phyloP scores from a whole-genome alignment of 768 basidiomycete genomes.

The Auricularia sp. region DNA sequence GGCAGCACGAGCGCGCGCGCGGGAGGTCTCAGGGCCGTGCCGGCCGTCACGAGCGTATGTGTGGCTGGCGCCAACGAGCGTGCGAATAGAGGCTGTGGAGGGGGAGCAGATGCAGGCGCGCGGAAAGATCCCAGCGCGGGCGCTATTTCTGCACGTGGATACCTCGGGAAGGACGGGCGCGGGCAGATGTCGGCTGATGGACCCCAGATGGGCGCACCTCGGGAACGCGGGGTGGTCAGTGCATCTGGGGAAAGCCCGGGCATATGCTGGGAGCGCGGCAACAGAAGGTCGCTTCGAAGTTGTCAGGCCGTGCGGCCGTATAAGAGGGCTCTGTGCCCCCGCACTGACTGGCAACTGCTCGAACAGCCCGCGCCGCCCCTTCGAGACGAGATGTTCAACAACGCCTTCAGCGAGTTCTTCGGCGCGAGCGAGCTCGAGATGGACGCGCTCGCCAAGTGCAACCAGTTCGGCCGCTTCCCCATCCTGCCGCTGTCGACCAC shows the following conservation, averaged over 20 bases:
- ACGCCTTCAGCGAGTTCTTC: not conserved
- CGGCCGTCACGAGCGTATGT: not conserved
- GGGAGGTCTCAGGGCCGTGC: not conserved
- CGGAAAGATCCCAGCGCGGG: not conserved
- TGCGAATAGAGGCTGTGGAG: not conserved
- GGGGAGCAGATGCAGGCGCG: not conserved
- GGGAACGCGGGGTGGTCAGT: not conserved
- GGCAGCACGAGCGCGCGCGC: no score
- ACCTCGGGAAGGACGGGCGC: not conserved
- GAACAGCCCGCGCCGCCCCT: not conserved
- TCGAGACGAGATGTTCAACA: not conserved
- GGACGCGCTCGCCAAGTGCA: not conserved
- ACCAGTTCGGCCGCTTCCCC: not conserved
- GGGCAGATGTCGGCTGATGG: not conserved
- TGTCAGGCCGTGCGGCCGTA: not conserved
- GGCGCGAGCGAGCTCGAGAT: not conserved
- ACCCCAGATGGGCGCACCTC: not conserved
- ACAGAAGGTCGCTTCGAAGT: not conserved
- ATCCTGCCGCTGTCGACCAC: not conserved
- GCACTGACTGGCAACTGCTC: not conserved
- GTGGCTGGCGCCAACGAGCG: not conserved
- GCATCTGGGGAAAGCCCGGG: not conserved
- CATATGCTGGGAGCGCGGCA: not conserved
- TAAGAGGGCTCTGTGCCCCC: not conserved
- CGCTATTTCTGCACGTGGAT: not conserved